Evolutionary conservation across 2,329 filamentous ascomycete genomes (phyloP), one percentile per base, ranked within the genome.

Genomic region (Dothidotthia symphoricarpi): DNA sequence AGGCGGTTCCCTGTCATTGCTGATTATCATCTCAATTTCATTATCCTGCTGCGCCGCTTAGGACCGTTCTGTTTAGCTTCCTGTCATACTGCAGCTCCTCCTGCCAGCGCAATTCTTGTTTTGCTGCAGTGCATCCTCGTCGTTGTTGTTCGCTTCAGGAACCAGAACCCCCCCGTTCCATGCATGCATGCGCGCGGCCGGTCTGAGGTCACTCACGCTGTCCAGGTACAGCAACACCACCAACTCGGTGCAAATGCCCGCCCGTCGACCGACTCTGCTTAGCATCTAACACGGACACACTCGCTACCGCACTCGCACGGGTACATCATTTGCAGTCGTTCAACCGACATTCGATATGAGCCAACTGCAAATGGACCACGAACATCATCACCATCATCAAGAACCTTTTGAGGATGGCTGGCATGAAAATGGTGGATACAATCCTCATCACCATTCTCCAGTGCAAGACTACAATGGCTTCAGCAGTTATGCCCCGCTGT

Each of bases 331-430:
- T 47, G 41, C 35, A 44, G 22, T 40, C 31, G 39, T 49, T 43
- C 44, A 36, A 43, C 47, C 34, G 29, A 44, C 43, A 38, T 41
- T 39, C 50, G 55, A 54, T 54, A 69, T 69, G 64, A 69, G 62
- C 56, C 64, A 66, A 47, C 55, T 69, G 52, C 62, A 64, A 43
- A 69, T 69, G 63, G 66, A 69, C 49, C 64, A 67, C 56, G 64
- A 68, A 28, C 61, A 66, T 36, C 61, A 66, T 36, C 60, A 66
- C 36, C 55, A 55, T 26, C 53, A 60, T 39, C 58, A 57, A 44
- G 59, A 61, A 44, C 43, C 55, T 27, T 66, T 60, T 45, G 61
- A 68, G 37, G 66, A 67, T 43, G 45, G 40, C 33, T 68, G 66
- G 66, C 53, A 60, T 24, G 59, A 64, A 19, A 52, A 50, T 34